Conservation (phyloP, 257 asterid genomes). For the Rubia yunnanensis region DNA sequence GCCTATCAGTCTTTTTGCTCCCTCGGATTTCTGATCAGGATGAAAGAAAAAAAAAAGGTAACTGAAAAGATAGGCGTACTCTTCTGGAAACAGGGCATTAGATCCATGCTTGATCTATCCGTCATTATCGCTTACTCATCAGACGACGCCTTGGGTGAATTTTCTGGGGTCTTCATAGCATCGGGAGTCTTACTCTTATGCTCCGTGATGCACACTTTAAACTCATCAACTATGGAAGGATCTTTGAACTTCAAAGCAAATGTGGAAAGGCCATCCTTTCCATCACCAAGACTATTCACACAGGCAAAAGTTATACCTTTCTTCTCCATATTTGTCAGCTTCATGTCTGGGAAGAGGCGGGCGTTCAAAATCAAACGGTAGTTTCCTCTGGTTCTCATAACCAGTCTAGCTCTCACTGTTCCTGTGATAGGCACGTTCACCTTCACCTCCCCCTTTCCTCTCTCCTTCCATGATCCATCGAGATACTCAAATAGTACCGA, state of each 20-base stretch:
- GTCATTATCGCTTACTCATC: slow-evolving; percentile 16
- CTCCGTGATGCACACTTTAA: slow-evolving; percentile 47
- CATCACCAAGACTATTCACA: slow-evolving; percentile 62
- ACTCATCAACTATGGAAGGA: slow-evolving; percentile 52
- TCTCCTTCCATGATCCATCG: slow-evolving; percentile 80
- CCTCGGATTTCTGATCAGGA: slow-evolving; percentile 5
- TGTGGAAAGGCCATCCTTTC: slow-evolving; percentile 64
- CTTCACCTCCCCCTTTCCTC: slow-evolving; percentile 90
- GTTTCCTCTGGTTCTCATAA: slow-evolving; percentile 82
- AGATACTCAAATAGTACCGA: slow-evolving; percentile 57
- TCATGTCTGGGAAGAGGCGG: slow-evolving; percentile 79
- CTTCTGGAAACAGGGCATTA: slow-evolving; percentile 6
- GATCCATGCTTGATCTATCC: not conserved
- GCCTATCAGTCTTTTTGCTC: slow-evolving; percentile 5
- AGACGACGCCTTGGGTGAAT: slow-evolving; percentile 56
- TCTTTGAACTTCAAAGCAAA: slow-evolving; percentile 83
- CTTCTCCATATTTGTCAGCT: slow-evolving; percentile 85
- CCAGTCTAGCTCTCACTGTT: slow-evolving; percentile 61
- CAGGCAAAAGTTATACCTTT: slow-evolving; percentile 88
- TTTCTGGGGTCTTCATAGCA: slow-evolving; percentile 60
- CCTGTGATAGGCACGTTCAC: slow-evolving; percentile 50
- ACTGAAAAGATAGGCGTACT: not conserved
- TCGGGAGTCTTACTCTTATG: slow-evolving; percentile 32
- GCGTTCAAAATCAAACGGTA: slow-evolving; percentile 81
- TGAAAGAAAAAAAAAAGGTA: not conserved